phyloP scores from a whole-genome alignment of 2,329 filamentous ascomycete genomes.

The Hymenoscyphus fructigenus region DNA sequence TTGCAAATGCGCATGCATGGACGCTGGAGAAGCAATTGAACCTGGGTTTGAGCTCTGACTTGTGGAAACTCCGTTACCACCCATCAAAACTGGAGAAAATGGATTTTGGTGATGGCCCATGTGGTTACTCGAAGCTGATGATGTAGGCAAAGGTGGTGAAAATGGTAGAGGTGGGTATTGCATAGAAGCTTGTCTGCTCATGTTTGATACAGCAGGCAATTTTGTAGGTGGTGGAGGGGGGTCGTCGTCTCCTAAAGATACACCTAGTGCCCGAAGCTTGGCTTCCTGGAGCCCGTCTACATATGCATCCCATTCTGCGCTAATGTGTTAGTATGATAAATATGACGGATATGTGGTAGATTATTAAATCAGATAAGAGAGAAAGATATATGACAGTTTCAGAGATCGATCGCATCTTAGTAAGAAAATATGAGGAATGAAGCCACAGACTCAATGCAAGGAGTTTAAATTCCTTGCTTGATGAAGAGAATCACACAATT shows the following conservation, averaged over 20 bases:
- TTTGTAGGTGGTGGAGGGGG: conserved; percentile 56
- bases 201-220: conserved; percentile 62
- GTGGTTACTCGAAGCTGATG: conserved; percentile 73
- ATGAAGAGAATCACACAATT: not conserved
- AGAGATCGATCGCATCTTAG: not conserved
- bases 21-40: conserved; percentile 70
- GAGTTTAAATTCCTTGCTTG: conserved; percentile 6
- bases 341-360: conserved; percentile 3
- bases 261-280: conserved; percentile 87
- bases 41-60: conserved; percentile 62
- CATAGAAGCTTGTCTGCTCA: conserved; percentile 66
- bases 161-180: conserved; percentile 76
- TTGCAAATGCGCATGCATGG: conserved; percentile 58
- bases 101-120: conserved; percentile 52
- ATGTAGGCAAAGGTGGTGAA: conserved; percentile 78
- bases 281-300: conserved; percentile 82
- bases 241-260: conserved; percentile 76
- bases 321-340: conserved; percentile 12
- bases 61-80: conserved; percentile 57
- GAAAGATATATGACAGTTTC: not conserved
- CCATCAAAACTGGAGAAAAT: conserved; percentile 56
- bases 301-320: conserved; percentile 68
- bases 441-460: not conserved
- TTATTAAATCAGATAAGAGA: not conserved
- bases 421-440: conserved; percentile 1